These are phyloP conservation scores for Septoria petroselini DNA, from an alignment of 2,329 filamentous ascomycete species.

Conservation along the genomic window DNA sequence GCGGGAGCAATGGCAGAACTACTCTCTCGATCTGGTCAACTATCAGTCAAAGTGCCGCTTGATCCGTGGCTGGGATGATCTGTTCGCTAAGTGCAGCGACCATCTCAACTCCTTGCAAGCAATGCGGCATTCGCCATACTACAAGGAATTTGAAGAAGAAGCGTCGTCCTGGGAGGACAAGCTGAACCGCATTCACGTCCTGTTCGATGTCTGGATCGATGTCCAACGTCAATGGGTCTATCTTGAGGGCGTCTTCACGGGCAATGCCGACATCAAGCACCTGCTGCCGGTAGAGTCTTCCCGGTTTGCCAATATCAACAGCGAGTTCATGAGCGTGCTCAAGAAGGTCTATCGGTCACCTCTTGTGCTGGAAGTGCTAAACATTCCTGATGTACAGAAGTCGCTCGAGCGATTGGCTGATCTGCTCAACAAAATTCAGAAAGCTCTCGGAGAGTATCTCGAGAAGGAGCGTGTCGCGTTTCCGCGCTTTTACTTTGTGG, in stretches of 20 bases:
- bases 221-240: conserved; percentile 99
- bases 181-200: conserved; percentile 90
- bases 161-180: conserved; percentile 97
- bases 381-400: conserved; percentile 93
- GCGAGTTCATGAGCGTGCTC: conserved; percentile 98
- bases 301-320: conserved; percentile 98
- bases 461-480: conserved; percentile 97
- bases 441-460: conserved; percentile 95
- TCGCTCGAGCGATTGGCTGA: conserved; percentile 95
- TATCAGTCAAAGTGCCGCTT: conserved; percentile 98
- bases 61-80: conserved; percentile 95
- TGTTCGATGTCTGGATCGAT: conserved; percentile 99
- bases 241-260: conserved; percentile 96
- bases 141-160: conserved; percentile 98
- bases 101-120: conserved; percentile 96
- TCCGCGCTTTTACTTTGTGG: conserved; percentile 98
- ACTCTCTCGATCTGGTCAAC: conserved; percentile 87
- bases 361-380: conserved; percentile 90
- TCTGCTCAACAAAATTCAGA: conserved; percentile 97
- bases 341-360: conserved; percentile 98
- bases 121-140: conserved; percentile 98
- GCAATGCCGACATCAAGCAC: conserved; percentile 98
- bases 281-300: conserved; percentile 93
- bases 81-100: conserved; percentile 97
- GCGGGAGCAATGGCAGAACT: conserved; percentile 94